Evolutionary conservation across 192 early-diverging fungal genomes (phyloP).

Genomic region (Entophlyctis helioformis): DNA sequence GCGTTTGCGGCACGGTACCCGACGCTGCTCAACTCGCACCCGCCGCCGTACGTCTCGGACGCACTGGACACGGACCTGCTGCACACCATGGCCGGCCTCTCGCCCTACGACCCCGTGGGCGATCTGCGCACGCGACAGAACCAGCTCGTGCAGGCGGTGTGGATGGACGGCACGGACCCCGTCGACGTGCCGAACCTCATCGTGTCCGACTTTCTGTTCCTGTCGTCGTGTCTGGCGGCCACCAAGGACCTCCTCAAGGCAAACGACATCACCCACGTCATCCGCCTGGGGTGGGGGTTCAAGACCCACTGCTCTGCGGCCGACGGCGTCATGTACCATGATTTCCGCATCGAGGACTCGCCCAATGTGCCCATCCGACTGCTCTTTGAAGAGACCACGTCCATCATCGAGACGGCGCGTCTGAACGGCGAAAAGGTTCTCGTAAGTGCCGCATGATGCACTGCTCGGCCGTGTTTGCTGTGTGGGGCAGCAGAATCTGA

Average conservation of each 20-base stretch:
- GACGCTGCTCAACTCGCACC: neutral
- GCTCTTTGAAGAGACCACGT: slow-evolving; percentile 23
- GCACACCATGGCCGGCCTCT: neutral
- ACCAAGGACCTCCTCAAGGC: slow-evolving; percentile 1
- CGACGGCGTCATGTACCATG: slow-evolving; percentile 16
- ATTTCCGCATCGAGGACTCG: slow-evolving; percentile 28
- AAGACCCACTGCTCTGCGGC: slow-evolving; percentile 4
- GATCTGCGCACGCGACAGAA: slow-evolving; percentile 12
- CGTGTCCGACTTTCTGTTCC: slow-evolving; percentile 17
- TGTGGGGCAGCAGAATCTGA: neutral
- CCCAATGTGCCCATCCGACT: slow-evolving; percentile 19
- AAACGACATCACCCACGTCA: slow-evolving; percentile 25
- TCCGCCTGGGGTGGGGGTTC: slow-evolving; percentile 32
- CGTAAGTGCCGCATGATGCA: slow-evolving; percentile 1
- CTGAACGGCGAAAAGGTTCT: slow-evolving; percentile 14
- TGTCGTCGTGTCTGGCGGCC: slow-evolving; percentile 25
- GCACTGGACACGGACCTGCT: neutral
- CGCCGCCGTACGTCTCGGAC: neutral
- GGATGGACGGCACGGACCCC: slow-evolving; percentile 15
- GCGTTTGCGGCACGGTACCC: neutral
- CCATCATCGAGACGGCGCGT: slow-evolving; percentile 15
- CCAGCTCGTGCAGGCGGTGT: slow-evolving; percentile 18
- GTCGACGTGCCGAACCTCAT: slow-evolving; percentile 23
- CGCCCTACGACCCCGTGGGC: slow-evolving; percentile 4
- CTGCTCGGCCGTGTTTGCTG: neutral